Conservation (phyloP, 352 stramenopile genomes). For the Globisporangium acanthophoron region DNA sequence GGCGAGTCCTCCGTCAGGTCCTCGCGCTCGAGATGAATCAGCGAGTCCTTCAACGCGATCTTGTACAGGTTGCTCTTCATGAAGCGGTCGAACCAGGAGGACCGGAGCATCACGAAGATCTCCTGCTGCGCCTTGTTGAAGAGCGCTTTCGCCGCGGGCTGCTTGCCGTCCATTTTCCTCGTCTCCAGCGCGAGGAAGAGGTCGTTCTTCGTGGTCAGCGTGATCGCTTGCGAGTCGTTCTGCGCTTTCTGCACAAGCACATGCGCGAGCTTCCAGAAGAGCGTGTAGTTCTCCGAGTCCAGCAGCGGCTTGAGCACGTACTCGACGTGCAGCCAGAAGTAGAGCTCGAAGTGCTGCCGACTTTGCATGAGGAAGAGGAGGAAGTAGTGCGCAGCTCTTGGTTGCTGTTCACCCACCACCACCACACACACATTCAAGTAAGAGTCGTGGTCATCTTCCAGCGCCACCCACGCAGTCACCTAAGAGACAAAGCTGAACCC, state of each 20-base stretch:
- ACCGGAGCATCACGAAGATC: conserved; percentile 75
- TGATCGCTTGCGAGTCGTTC: conserved; percentile 76
- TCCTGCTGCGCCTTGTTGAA: conserved; percentile 73
- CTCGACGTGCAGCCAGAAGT: conserved; percentile 86
- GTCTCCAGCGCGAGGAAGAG: conserved; percentile 43
- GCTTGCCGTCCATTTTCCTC: conserved; percentile 36
- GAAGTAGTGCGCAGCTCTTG: conserved; percentile 80
- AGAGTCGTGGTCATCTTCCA: not conserved
- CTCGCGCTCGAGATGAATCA: conserved; percentile 52
- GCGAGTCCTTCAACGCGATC: conserved; percentile 66
- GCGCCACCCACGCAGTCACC: not conserved
- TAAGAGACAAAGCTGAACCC: not conserved
- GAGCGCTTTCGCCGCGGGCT: conserved; percentile 38
- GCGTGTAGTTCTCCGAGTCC: conserved; percentile 30
- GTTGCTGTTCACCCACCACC: conserved; percentile 28
- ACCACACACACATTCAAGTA: not conserved
- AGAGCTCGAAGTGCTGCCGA: conserved; percentile 82
- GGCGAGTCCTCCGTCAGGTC: conserved; percentile 63
- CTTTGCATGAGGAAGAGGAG: conserved; percentile 85
- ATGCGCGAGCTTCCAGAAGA: conserved; percentile 67
- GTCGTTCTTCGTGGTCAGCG: conserved; percentile 66
- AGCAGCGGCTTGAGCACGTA: conserved; percentile 77
- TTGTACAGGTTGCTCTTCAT: conserved; percentile 84
- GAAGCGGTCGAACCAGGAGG: conserved; percentile 80
- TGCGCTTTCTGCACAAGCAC: conserved; percentile 70